These are phyloP conservation scores for Xylaria sp. DNA, from an alignment of 2,329 filamentous ascomycete genomes.

Conservation along the genomic window DNA sequence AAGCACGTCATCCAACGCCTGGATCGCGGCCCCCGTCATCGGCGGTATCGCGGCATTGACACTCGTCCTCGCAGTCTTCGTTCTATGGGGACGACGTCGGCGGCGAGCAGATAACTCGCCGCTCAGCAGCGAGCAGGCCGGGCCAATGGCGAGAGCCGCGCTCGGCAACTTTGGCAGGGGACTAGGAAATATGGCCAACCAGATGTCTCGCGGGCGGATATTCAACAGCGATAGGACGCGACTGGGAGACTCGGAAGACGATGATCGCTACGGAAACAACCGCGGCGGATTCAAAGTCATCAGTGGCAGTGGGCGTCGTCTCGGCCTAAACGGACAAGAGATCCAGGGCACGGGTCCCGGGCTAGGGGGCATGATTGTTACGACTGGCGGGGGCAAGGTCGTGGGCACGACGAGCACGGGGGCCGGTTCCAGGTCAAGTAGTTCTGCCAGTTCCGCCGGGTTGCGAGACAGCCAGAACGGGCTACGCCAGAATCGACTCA, in stretches of 20 bases:
- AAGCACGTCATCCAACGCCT: constrained; percentile 43
- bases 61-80: constrained; percentile 49
- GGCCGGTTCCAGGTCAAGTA: constrained; percentile 30
- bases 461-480: constrained; percentile 48
- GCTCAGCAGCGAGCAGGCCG: not conserved
- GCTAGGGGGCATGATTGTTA: constrained; percentile 44
- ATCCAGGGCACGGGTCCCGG: constrained; percentile 37
- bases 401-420: constrained; percentile 2
- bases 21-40: constrained; percentile 52
- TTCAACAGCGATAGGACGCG: constrained; percentile 22
- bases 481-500: constrained; percentile 48
- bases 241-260: constrained; percentile 20
- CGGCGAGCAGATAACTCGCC: constrained; percentile 21
- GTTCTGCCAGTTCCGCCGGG: constrained; percentile 38
- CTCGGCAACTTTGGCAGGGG: constrained; percentile 14
- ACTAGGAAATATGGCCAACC: constrained; percentile 9
- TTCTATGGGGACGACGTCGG: constrained; percentile 49
- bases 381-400: constrained; percentile 24
- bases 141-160: constrained; percentile 10
- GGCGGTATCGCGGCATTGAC: constrained; percentile 50
- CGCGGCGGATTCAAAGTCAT: constrained; percentile 35
- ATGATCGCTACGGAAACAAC: constrained; percentile 20
- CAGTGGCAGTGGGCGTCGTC: constrained; percentile 35
- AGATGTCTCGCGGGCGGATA: constrained; percentile 23
- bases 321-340: constrained; percentile 24